Evolutionary conservation across 306 rosid species (phyloP), one percentile per base, ranked within the genome.

Genomic region (Acacia crassicarpa): DNA sequence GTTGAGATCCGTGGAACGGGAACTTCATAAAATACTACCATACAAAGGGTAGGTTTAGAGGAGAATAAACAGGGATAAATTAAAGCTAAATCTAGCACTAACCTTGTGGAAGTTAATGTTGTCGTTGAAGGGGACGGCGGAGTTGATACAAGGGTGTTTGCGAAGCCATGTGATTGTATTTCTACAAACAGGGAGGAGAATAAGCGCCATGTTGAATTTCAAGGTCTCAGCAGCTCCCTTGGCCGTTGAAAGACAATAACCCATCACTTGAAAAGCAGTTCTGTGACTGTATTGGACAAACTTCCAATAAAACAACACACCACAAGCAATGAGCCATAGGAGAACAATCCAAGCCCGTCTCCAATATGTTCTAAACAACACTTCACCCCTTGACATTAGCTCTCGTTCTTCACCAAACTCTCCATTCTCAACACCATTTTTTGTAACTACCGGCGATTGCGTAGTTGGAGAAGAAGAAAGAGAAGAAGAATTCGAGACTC

Each of bases 221-320:
- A 94, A 80, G 20, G 94, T 94, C 82, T 94, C 98, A 17, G 97
- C 97, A 9, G 97, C 93, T 59, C 97, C 97, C 86, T 94, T 94
- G 56, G 97, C 92, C 5, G 94, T 90, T 43, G 94, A 89, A 75
- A 94, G 78, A 74, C 97, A 94, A 45, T 92, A 91, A n/a, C 98
- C 97, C 97, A 94, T 91, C 12, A 94, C 93, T 86, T 91, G 86
- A 83, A 92, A 92, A 1, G 93, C 94, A 51, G 88, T 67, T 80
- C 91, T 86, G 8, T 83, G 80, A 2, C 90, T 70, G 30, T 92
- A 94, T 33, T 94, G 93, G 59, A 83, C 62, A 84, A 94, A 94
- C 86, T 94, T 94, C 97, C 97, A 92, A 8, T 85, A 75, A 84
- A 94, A 94, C 1, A 94, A 85, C 48, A 78, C 88, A 56, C 62